Base-by-base conservation (phyloP, 2,329 filamentous ascomycete genomes). In the Chrysosporium keratinophilum region DNA sequence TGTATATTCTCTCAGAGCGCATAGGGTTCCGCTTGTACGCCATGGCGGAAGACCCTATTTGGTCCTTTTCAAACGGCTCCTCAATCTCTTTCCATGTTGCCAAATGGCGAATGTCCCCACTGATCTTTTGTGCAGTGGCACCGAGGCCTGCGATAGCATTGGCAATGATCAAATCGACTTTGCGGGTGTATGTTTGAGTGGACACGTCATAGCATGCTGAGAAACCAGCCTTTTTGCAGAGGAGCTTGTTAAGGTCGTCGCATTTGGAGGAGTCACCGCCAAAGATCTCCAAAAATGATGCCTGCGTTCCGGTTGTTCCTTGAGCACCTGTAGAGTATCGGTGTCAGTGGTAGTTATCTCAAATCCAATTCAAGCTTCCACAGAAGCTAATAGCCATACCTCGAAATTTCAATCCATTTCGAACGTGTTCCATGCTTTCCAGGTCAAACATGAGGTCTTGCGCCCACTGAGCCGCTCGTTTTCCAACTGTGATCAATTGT, bases 61-160 rank as follows among this genome's bases (percentile, higher is more conserved):
- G 88, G 60, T 82, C 79, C 62, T 81, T 82, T 72, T 90, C 86
- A 62, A 88, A 87, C 0, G 87, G 87, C 74, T 90, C 87, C 65
- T 94, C 89, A 55, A 93, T 75, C 69, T 94, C 88, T 76, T 95
- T 94, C 71, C 82, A 78, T 63, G 78, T 76, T 5, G 84, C 84
- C 46, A 91, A 74, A 64, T 87, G 83, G 47, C 86, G 78, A 60
- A 93, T 85, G 62, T 91, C 86, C 45, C 78, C 77, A 47, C 81
- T 79, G 57, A 94, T 90, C 56, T 31, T 5, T 15, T 46, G 46
- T 28, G 48, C 82, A 0, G 87, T 88, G n/a, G 87, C 78, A 20
- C 87, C 89, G 50, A 95, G 82, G 1, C 82, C 87, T 33, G 79
- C 77, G 34, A 95, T 74, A n/a, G 86, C 87, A 65, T 93, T 90